Conservation (phyloP, 305 asterid species). For the Solanum chacoense region DNA sequence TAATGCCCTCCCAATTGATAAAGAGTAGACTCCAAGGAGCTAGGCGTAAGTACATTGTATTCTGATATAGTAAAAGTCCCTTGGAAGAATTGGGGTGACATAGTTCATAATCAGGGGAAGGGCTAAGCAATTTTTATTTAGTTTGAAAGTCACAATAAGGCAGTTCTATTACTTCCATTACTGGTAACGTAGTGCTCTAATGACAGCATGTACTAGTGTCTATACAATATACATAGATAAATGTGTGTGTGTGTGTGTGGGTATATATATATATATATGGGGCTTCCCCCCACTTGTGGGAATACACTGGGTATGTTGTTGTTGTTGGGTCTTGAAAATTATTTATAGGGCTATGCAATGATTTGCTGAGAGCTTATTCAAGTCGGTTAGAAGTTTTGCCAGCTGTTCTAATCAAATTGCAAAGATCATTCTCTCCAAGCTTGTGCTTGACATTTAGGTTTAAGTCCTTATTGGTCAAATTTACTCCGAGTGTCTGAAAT, state of each 20-base stretch:
- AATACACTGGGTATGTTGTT: background rate
- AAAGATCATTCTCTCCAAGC: background rate
- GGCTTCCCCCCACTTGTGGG: background rate
- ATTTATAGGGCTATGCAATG: background rate
- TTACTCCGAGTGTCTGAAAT: background rate
- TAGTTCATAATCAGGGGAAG: background rate
- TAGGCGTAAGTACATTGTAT: conserved; percentile 54
- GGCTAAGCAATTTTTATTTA: background rate
- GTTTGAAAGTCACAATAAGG: background rate
- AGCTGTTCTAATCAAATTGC: background rate
- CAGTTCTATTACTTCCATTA: background rate
- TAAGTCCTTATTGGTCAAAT: background rate
- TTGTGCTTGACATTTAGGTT: background rate
- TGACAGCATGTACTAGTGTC: background rate
- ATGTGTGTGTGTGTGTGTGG: background rate
- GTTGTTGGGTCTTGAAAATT: background rate
- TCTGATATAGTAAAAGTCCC: conserved; percentile 13
- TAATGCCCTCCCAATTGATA: conserved; percentile 47
- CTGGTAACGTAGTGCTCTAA: background rate
- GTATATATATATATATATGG: background rate
- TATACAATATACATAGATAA: background rate
- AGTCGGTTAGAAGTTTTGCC: background rate
- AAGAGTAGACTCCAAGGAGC: conserved; percentile 16
- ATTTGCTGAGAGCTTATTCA: background rate
- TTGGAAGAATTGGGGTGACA: background rate